phyloP scores from a whole-genome alignment of 345 rosid species.

The Populus deltoides region DNA sequence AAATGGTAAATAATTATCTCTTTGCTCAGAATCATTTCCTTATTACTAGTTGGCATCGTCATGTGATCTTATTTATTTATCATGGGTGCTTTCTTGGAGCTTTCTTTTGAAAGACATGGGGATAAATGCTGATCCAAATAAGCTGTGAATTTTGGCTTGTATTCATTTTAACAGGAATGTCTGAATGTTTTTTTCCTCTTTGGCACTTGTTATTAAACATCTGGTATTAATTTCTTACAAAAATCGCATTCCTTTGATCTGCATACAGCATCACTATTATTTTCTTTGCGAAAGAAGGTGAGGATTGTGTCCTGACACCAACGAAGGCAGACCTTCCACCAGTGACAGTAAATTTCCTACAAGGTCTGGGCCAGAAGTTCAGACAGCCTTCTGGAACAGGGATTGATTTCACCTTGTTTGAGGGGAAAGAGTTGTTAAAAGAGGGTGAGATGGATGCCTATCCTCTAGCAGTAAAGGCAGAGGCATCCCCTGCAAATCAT shows the following conservation, averaged over 20 bases:
- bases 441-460: slow-evolving; percentile 44
- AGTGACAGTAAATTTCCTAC: slow-evolving; percentile 56
- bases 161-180: neutral
- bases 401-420: slow-evolving; percentile 60
- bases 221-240: slow-evolving; percentile 3
- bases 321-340: slow-evolving; percentile 63
- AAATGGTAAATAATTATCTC: neutral
- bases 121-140: neutral
- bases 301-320: slow-evolving; percentile 56
- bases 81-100: neutral
- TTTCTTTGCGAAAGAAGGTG: slow-evolving; percentile 90
- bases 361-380: slow-evolving; percentile 95
- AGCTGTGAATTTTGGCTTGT: neutral
- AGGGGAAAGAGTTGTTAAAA: slow-evolving; percentile 54
- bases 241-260: slow-evolving; percentile 9
- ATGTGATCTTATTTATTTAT: neutral
- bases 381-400: slow-evolving; percentile 79
- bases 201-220: neutral
- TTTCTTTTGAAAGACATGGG: neutral
- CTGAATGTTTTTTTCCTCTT: neutral
- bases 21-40: neutral
- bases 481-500: slow-evolving; percentile 38
- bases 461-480: slow-evolving; percentile 87
- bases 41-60: neutral
- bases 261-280: slow-evolving; percentile 63